Evolutionary conservation across 2,329 filamentous ascomycete genomes (phyloP), one percentile per base, ranked within the genome.

Genomic region (Nemania serpens): DNA sequence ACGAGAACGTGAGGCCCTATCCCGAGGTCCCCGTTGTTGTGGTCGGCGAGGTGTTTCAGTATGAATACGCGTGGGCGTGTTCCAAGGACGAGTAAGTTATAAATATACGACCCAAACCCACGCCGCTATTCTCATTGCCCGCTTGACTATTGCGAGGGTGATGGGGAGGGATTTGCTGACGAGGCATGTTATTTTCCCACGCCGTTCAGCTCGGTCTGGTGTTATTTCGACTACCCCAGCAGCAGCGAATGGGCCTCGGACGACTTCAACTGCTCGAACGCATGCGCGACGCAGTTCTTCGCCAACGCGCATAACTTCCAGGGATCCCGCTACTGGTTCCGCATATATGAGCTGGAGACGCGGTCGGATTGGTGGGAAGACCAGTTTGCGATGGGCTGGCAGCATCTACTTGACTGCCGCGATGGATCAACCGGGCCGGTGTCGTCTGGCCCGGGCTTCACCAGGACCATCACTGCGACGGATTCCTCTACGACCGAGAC

Each of bases 201-300:
- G 1, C 37, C 13, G 5, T 42, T 36, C 47, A 72, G 70, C 22
- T 65, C 68, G 41, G 61, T 66, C 42, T 71, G 68, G 61, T 73
- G 70, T 53, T 66, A 58, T 59, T 62, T 71, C 62, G 68, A 63
- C 46, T 66, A 59, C 51, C 42, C 34, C 1, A 9, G n/a, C 13
- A 56, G 45, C 34, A 2, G 13, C 4, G 54, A 56, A 41, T 69
- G 66, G 67, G 64, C 57, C 45, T 25, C 20, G 43, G n/a, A 59
- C 18, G 64, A 63, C 34, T 72, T 73, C 55, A 60, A 65, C 39
- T 74, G 71, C 49, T 56, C 45, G 42, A 67, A 74, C 50, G 57
- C 62, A 43, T 74, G 70, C 58, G 68, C 68, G 2, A 22, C 66
- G 18, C 51, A 70, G 47, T 73, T 73, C 55, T 71, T 66, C 58